Conservation (phyloP, 768 basidiomycete species). For the Chalciporus piperatus region DNA sequence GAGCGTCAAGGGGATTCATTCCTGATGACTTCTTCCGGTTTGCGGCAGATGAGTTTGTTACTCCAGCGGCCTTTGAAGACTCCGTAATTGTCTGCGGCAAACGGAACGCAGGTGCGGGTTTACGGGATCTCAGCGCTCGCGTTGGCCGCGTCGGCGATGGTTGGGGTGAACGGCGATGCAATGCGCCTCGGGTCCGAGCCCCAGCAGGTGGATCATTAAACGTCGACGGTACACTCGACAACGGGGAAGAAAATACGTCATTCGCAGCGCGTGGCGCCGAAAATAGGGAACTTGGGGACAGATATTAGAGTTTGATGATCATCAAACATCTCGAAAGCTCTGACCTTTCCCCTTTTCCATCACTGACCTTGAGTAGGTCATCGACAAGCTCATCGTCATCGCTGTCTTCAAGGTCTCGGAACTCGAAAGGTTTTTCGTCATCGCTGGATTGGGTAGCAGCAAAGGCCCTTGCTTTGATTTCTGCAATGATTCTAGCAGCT, state of each 20-base stretch:
- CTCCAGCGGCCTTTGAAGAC: conserved; percentile 2
- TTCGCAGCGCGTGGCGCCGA: not conserved
- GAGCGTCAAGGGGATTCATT: conserved; percentile 52
- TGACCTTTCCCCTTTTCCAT: conserved; percentile 10
- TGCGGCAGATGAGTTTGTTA: not conserved
- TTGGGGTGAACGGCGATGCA: not conserved
- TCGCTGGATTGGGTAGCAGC: conserved; percentile 46
- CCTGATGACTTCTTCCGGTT: conserved; percentile 22
- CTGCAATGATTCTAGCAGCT: conserved; percentile 56
- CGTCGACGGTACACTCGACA: conserved; percentile 22
- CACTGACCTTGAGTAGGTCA: conserved; percentile 15
- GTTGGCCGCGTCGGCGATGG: conserved; percentile 4
- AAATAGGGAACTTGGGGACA: conserved; percentile 7
- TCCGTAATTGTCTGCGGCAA: conserved; percentile 12
- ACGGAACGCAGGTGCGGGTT: conserved; percentile 3
- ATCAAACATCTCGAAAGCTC: not conserved
- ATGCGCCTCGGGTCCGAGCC: not conserved
- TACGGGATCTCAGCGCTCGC: conserved; percentile 20
- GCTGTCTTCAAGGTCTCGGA: conserved; percentile 48
- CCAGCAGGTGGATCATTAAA: not conserved
- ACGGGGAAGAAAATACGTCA: conserved; percentile 19
- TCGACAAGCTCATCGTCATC: conserved; percentile 45
- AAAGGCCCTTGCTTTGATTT: conserved; percentile 61
- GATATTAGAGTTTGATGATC: not conserved
- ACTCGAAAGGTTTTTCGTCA: conserved; percentile 35